A percentile compares a stretch with the other conserved stretches of the same genome.
phyloP scores from a whole-genome alignment of 2,329 filamentous ascomycete species.

The Penicillium sp. region DNA sequence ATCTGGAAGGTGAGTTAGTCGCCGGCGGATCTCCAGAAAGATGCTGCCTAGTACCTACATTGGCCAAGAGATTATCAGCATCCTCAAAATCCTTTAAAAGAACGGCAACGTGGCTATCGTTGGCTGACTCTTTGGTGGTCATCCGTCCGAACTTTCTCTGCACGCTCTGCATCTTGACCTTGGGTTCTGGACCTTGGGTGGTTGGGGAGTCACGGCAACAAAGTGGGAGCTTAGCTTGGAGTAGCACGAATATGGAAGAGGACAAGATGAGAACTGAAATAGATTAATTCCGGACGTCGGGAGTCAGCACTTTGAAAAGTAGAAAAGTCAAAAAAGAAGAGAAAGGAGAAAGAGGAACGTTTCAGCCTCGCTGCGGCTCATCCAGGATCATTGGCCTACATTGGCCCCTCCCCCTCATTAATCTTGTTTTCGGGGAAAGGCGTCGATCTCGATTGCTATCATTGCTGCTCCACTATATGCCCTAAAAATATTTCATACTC shows the following conservation, averaged over 20 bases:
- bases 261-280: no score
- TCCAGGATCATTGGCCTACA: background rate
- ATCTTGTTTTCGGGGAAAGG: conserved; percentile 5
- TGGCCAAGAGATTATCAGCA: conserved; percentile 67
- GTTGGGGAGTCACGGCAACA: background rate
- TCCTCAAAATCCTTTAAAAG: conserved; percentile 76
- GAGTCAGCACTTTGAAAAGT: background rate
- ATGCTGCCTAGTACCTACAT: conserved; percentile 53
- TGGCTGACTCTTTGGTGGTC: conserved; percentile 65
- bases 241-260: background rate
- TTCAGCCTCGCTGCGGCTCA: conserved; percentile 24
- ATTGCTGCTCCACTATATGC: background rate
- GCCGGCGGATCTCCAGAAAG: conserved; percentile 7
- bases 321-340: background rate
- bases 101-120: conserved; percentile 70
- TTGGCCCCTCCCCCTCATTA: conserved; percentile 4
- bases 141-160: conserved; percentile 66
- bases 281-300: background rate
- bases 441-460: conserved; percentile 1
- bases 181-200: conserved; percentile 24
- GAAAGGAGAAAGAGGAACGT: conserved; percentile 2
- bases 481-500: background rate
- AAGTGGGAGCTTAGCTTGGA: background rate
- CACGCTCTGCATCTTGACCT: conserved; percentile 47
- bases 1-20: conserved; percentile 50